Base-by-base conservation (phyloP, 2,329 filamentous ascomycete species). In the Fonsecaea pugnacius region DNA sequence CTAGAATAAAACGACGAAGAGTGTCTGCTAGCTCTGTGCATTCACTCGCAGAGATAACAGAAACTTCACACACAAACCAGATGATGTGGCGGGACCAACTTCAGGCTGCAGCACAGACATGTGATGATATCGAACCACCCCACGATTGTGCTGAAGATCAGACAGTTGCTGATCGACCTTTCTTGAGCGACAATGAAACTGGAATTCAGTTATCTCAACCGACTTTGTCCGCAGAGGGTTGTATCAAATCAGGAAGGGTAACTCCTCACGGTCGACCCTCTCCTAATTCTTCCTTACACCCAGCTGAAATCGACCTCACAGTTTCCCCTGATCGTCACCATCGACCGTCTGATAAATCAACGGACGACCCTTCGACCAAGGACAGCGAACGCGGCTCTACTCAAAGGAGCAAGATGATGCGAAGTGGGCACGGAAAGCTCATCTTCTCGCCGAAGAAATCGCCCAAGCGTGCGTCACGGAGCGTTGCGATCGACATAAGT, bases 401-500 rank as follows among this genome's bases (percentile, higher is more conserved):
- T 0, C 86, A 86, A 0, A 84, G 81, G 54, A 78, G 80, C 3
- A 89, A 87, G 63, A 64, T 82, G 30, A 78, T 75, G 60, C 64
- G 82, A 16, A 79, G 77, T 59, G 56, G 73, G 1, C 80, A 82
- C 69, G 79, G 79, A 14, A 80, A 76, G 62, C 70, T 80, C 35
- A 65, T 55, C 48, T 60, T 46, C 33, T 64, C 64, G 14, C 64
- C 64, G 1, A 60, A 64, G 24, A 30, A 24, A 18, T 55, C 65
- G 30, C 43, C 52, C 1, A 59, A 53, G 33, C 59, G 48, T 9
- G 65, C 66, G 16, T 57, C 63, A 18, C 60, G 52, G 10, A 40
- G 57, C 7, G 48, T 55, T 8, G 54, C 53, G 4, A 60, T 21
- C 16, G 40, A 53, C 12, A 24, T 30, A 16, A 21, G 30, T 38